A percentile compares a stretch with the other conserved stretches of the same genome.
These are phyloP conservation scores for Candida odintsovae DNA, from an alignment of 805 yeast genomes.

Conservation along the genomic window DNA sequence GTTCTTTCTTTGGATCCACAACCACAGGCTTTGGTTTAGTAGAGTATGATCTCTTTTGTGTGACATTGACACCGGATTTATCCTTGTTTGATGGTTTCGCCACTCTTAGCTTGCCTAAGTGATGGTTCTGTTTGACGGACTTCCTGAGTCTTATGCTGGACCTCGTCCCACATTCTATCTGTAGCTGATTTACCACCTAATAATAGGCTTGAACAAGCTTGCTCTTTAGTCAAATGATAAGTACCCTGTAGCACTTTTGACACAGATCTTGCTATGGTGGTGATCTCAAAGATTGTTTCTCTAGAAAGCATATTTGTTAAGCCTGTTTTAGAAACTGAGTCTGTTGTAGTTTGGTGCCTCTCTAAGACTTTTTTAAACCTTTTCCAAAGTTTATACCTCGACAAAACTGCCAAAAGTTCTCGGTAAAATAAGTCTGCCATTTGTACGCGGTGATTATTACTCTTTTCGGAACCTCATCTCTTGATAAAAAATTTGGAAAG, in stretches of 20 bases:
- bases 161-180: conserved; percentile 5
- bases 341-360: too few species aligned
- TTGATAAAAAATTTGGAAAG: neutral
- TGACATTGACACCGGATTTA: neutral
- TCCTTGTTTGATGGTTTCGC: neutral
- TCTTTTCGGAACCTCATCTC: neutral
- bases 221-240: neutral
- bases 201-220: neutral
- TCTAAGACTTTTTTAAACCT: too few species aligned
- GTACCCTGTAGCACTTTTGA: neutral
- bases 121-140: neutral
- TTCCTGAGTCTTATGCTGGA: conserved; percentile 2
- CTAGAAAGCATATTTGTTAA: neutral
- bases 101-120: conserved; percentile 1
- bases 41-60: conserved; percentile 12
- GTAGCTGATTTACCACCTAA: neutral
- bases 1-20: conserved; percentile 3
- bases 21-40: conserved; percentile 13
- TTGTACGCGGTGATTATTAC: neutral
- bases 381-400: neutral
- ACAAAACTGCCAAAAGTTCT: neutral
- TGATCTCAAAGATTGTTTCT: neutral
- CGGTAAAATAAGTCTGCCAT: neutral
- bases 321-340: too few species aligned
- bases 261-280: neutral